Evolutionary conservation across 768 basidiomycete species (phyloP).

Genomic region (Boletus insuetus): DNA sequence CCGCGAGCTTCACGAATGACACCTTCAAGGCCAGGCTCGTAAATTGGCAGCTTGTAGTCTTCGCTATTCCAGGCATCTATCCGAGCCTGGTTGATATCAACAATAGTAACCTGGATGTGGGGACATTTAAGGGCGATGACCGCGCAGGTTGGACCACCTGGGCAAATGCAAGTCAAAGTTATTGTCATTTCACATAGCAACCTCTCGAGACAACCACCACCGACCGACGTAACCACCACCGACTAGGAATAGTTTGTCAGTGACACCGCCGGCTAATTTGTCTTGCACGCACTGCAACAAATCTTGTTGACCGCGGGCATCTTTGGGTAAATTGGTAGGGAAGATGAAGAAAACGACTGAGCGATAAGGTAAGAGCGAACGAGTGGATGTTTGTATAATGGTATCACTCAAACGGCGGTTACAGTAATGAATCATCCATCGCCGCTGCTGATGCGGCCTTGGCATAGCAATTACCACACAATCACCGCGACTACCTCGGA

Average conservation of each 20-base stretch:
- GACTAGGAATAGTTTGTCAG: slow-evolving; percentile 42
- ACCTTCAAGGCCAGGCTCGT: slow-evolving; percentile 93
- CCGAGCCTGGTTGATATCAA: slow-evolving; percentile 92
- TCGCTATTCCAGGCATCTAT: slow-evolving; percentile 96
- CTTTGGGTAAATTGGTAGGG: background rate
- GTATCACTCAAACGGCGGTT: too few relatives aligned
- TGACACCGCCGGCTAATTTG: background rate
- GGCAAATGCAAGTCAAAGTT: slow-evolving; percentile 12
- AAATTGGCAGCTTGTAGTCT: slow-evolving; percentile 87
- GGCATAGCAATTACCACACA: too few relatives aligned
- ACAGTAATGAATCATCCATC: too few relatives aligned
- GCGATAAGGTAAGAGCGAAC: background rate
- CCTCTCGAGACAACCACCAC: slow-evolving; percentile 22
- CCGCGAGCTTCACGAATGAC: slow-evolving; percentile 88
- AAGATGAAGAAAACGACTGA: too few relatives aligned
- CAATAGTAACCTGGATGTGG: slow-evolving; percentile 92
- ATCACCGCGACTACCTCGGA: too few relatives aligned
- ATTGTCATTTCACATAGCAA: slow-evolving; percentile 12
- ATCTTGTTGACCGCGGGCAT: slow-evolving; percentile 69
- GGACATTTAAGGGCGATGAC: slow-evolving; percentile 94
- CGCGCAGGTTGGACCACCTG: slow-evolving; percentile 93
- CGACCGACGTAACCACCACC: slow-evolving; percentile 93
- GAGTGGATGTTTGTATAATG: too few relatives aligned
- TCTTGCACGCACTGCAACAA: slow-evolving; percentile 73
- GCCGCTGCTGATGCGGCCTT: too few relatives aligned